Base-by-base conservation (phyloP, 805 yeast genomes). In the Candida ipomoeae region DNA sequence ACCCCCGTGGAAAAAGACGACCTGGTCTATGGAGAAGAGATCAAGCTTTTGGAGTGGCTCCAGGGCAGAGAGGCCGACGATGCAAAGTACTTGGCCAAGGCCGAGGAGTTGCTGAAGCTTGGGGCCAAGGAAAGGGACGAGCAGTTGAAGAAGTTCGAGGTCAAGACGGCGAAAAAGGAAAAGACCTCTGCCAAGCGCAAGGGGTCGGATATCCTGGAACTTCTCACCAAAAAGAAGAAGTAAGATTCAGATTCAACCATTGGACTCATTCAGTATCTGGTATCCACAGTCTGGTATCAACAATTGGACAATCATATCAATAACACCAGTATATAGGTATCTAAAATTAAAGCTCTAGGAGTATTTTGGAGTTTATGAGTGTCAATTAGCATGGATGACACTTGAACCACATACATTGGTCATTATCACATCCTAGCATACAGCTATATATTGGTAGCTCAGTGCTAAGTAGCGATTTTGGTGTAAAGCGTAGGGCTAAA, bases 31-130 rank as follows among this genome's bases (percentile, higher is more conserved):
- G 95, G 91, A 0, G 86, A 84, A 49, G 97, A 91, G 65, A 84
- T 91, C 55, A 86, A 88, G 58, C 65, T 87, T 34, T 70, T 94
- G 45, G 94, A 89, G 64, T 89, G 95, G 92, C 69, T 92, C 36
- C 80, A 79, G 33, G 95, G 82, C 2, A 79, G 72, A 48, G 39
- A 60, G 6, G 63, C 48, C 1, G 83, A 81, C 41, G 88, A 86
- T 53, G 62, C 66, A 13, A 92, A 85, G 54, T 75, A 80, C 37
- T 33, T 73, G 1, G 74, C 62, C 1, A 85, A 80, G 60, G 61
- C 70, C 3, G 70, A 67, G 17, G 79, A 69, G 48, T 67, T 91
- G 50, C 78, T 78, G 42, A 73, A 70, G 21, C 57, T 69, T 15
- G 99, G 98, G 1, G 82, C 73, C 3, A 75, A 74, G 46, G 89